Conservation (phyloP, 179 eudicot genomes). For the Camellia oleifera region DNA sequence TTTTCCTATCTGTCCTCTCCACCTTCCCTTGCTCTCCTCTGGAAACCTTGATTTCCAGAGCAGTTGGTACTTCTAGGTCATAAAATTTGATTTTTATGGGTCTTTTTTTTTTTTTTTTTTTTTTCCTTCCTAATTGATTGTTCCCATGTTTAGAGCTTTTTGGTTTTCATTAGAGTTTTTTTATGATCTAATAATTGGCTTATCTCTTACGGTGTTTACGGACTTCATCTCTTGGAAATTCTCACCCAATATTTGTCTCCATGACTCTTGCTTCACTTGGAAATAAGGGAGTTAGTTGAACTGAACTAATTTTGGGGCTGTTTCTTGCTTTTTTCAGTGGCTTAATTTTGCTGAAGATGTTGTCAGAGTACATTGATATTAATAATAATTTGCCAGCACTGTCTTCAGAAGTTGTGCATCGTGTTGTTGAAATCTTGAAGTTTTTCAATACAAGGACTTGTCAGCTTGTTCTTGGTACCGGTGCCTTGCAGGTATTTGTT, state of each 20-base stretch:
- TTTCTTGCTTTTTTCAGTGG: slow-evolving; percentile 61
- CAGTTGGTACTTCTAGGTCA: not conserved
- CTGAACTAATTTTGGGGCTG: not conserved
- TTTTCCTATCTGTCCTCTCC: not conserved
- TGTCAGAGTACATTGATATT: slow-evolving; percentile 97
- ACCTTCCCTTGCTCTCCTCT: not conserved
- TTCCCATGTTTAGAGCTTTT: not conserved
- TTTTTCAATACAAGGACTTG: slow-evolving; percentile 93
- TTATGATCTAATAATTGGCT: not conserved
- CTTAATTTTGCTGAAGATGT: slow-evolving; percentile 92
- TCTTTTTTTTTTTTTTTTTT: not conserved
- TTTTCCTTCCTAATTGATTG: too few species aligned
- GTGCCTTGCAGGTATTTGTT: slow-evolving; percentile 87
- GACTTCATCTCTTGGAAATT: slow-evolving; percentile 12
- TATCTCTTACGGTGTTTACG: not conserved
- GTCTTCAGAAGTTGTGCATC: slow-evolving; percentile 90
- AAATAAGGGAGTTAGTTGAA: not conserved
- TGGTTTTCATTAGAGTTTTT: not conserved
- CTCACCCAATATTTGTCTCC: not conserved
- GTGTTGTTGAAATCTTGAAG: slow-evolving; percentile 92
- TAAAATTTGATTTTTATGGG: not conserved
- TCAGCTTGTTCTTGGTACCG: slow-evolving; percentile 99
- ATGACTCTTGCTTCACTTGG: not conserved
- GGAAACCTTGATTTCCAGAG: not conserved
- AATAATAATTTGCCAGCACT: slow-evolving; percentile 71